These are phyloP conservation scores for Eucalyptus marginata DNA, from an alignment of 345 rosid species.

Conservation along the genomic window DNA sequence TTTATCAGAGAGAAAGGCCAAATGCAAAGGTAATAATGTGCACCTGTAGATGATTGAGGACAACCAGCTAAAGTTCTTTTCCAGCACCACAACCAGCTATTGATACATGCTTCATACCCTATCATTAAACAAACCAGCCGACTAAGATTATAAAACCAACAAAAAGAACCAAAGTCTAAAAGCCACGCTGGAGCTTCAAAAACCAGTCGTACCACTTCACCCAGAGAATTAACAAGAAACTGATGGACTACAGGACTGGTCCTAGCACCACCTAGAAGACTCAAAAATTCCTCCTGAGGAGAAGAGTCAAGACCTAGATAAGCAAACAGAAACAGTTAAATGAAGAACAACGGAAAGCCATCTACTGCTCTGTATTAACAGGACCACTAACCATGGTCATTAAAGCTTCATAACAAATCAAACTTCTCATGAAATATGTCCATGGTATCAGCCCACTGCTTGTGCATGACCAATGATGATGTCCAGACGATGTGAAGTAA, in stretches of 20 bases:
- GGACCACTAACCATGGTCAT: slow-evolving; percentile 53
- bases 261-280: slow-evolving; percentile 86
- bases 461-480: slow-evolving; percentile 69
- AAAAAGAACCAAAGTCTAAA: not conserved
- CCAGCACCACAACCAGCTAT: slow-evolving; percentile 81
- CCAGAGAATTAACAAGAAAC: slow-evolving; percentile 75
- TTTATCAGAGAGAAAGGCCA: not conserved
- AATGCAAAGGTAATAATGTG: not conserved
- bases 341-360: not conserved
- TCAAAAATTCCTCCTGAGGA: slow-evolving; percentile 90
- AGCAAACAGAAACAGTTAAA: not conserved
- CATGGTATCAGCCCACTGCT: slow-evolving; percentile 93
- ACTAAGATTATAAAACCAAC: not conserved
- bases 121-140: not conserved
- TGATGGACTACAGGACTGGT: slow-evolving; percentile 90
- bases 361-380: not conserved
- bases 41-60: slow-evolving; percentile 91
- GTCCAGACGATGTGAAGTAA: slow-evolving; percentile 63
- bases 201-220: slow-evolving; percentile 59
- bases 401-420: slow-evolving; percentile 53
- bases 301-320: slow-evolving; percentile 73
- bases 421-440: slow-evolving; percentile 70
- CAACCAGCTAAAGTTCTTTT: slow-evolving; percentile 79
- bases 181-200: not conserved
- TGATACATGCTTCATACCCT: slow-evolving; percentile 87